These are phyloP conservation scores for Santalum album DNA, from an alignment of 164 flowering plant genomes.

Conservation along the genomic window DNA sequence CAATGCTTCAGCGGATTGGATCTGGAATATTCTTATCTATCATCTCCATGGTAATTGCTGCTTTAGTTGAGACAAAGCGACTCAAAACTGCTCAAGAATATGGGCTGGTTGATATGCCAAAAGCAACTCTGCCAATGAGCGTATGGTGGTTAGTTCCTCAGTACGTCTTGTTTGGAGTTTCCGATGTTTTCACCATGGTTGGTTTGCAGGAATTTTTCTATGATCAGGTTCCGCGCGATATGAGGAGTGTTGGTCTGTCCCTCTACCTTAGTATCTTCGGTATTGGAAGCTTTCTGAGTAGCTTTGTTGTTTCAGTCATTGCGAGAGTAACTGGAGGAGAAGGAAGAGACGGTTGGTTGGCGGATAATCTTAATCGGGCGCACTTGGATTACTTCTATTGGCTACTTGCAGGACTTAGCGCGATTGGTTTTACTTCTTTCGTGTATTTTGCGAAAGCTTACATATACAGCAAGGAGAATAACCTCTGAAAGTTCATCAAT, in stretches of 20 bases:
- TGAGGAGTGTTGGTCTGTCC: slow-evolving; percentile 30
- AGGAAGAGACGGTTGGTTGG: slow-evolving; percentile 22
- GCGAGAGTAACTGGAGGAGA: slow-evolving; percentile 14
- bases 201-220: slow-evolving; percentile 44
- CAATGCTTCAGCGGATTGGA: slow-evolving; percentile 25
- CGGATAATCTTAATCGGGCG: slow-evolving; percentile 23
- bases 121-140: slow-evolving; percentile 24
- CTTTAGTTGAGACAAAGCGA: slow-evolving; percentile 18
- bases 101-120: slow-evolving; percentile 12
- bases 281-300: slow-evolving; percentile 31
- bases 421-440: slow-evolving; percentile 6
- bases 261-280: slow-evolving; percentile 30
- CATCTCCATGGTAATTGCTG: slow-evolving; percentile 16
- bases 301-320: slow-evolving; percentile 19
- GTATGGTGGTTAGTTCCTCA: slow-evolving; percentile 40
- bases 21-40: slow-evolving; percentile 20
- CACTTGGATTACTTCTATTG: slow-evolving; percentile 35
- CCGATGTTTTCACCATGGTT: slow-evolving; percentile 35
- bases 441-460: slow-evolving; percentile 13
- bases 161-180: slow-evolving; percentile 21
- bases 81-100: slow-evolving; percentile 16
- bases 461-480: slow-evolving; percentile 9
- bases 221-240: slow-evolving; percentile 29
- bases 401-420: slow-evolving; percentile 14
- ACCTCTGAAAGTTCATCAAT: not conserved